These are phyloP conservation scores for Hypoxylon lienhwacheense DNA, from an alignment of 495 filamentous ascomycete genomes.

Conservation along the genomic window DNA sequence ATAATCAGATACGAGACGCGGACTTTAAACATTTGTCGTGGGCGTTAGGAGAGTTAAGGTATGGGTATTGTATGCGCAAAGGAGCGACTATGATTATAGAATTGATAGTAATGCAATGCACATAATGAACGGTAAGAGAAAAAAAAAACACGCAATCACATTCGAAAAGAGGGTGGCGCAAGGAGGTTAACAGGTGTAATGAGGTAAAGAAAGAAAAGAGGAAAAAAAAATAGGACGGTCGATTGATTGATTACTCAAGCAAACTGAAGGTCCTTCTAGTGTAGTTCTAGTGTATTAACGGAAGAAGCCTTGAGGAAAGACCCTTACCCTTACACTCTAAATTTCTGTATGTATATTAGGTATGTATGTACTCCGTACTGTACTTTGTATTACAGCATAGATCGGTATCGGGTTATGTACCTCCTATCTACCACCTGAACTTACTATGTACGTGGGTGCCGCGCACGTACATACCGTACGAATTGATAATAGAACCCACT, in stretches of 20 bases:
- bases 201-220: neutral
- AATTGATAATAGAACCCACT: neutral
- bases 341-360: no score
- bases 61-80: neutral
- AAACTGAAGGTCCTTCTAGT: neutral
- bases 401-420: no score
- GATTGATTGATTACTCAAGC: constrained; percentile 14
- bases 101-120: constrained; percentile 19
- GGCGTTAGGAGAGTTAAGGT: no score
- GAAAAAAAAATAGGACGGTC: constrained; percentile 4
- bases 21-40: no score
- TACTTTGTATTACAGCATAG: no score
- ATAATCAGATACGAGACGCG: no score
- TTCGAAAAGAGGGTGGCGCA: constrained; percentile 7
- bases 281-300: neutral
- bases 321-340: neutral
- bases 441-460: no score
- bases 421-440: no score
- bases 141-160: neutral
- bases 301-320: neutral
- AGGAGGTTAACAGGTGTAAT: constrained; percentile 16
- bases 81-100: constrained; percentile 2
- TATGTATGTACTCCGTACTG: no score
- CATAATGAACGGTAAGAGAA: constrained; percentile 25
- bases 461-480: no score